Evolutionary conservation across 208 protist species (phyloP), one percentile per base, ranked within the genome.

Genomic region (Porcisia deanei): DNA sequence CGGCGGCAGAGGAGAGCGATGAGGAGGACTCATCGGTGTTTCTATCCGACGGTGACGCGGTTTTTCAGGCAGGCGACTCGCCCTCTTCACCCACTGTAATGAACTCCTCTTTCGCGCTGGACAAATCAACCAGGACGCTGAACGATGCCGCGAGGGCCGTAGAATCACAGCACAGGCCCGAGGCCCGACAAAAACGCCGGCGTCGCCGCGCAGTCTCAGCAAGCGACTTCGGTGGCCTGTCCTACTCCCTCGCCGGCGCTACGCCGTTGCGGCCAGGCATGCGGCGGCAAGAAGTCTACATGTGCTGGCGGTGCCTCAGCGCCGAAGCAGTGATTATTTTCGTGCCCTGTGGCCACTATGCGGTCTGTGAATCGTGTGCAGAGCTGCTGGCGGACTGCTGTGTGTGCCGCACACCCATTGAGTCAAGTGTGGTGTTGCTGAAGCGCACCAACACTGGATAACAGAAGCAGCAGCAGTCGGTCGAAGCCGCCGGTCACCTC

Each of bases 231-330:
- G 77, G 88, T 52, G 71, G 81, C 34, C 73, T 85, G 12, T 87
- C 85, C 20, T 88, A 92, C 74, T 88, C 84, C 25, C 71, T 91
- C 55, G 68, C 76, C 18, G 77, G 74, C 54, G 75, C 79, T n/a
- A 82, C 75, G 22, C 79, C 80, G 1, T 25, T 79, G 41, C 77
- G 77, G n/a, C 83, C 81, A 12, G 83, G 80, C 49, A 83, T 85
- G 72, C 81, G 81, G 25, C 88, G 83, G 14, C 84, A 93, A 74
- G 70, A 84, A 25, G 85, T 91, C 34, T 82, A 87, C 73, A 90
- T 96, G 84, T 96, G 91, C 78, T 91, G 88, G 89, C 70, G 85
- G 20, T 96, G 91, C 70, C 59, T 94, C 25, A 90, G 81, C 66
- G 76, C 79, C 34, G 88, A 94, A 72, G 92, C 92, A 8, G 60